Evolutionary conservation across 805 yeast genomes (phyloP).

Genomic region (Hanseniaspora taiwanica): DNA sequence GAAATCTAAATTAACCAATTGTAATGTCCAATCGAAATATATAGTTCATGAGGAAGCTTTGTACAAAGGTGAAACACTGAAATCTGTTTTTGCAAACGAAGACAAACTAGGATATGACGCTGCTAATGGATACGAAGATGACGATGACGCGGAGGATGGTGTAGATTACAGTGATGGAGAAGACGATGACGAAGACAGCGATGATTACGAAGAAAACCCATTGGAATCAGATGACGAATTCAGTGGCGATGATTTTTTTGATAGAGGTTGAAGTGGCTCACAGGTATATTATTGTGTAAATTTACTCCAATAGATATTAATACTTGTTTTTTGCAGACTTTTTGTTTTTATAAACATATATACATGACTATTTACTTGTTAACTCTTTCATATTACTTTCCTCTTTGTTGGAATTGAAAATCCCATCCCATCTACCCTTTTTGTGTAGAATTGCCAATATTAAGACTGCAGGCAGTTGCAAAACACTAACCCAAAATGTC

Average conservation of each 20-base stretch:
- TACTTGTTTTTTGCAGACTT: constrained; percentile 6
- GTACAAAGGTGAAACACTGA: constrained; percentile 47
- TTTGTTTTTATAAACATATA: constrained; percentile 1
- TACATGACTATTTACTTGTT: too few species aligned
- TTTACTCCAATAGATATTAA: constrained; percentile 4
- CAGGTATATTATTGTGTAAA: neutral
- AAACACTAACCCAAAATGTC: constrained; percentile 86
- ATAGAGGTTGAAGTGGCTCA: constrained; percentile 2
- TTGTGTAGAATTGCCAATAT: constrained; percentile 90
- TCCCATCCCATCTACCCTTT: constrained; percentile 86
- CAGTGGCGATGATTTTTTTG: constrained; percentile 11
- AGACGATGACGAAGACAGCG: constrained; percentile 5
- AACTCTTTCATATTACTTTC: neutral
- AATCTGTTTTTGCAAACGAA: constrained; percentile 8
- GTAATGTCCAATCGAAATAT: constrained; percentile 76
- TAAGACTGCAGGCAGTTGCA: constrained; percentile 84
- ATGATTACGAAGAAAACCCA: constrained; percentile 16
- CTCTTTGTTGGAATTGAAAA: constrained; percentile 26
- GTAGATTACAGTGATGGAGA: constrained; percentile 6
- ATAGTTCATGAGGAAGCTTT: constrained; percentile 42
- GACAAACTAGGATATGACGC: constrained; percentile 13
- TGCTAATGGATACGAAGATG: constrained; percentile 11
- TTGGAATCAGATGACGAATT: constrained; percentile 23
- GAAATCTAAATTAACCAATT: constrained; percentile 58
- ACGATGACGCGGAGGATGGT: constrained; percentile 14